Evolutionary conservation across 352 stramenopile genomes (phyloP).

Genomic region (Phytophthora uliginosa): DNA sequence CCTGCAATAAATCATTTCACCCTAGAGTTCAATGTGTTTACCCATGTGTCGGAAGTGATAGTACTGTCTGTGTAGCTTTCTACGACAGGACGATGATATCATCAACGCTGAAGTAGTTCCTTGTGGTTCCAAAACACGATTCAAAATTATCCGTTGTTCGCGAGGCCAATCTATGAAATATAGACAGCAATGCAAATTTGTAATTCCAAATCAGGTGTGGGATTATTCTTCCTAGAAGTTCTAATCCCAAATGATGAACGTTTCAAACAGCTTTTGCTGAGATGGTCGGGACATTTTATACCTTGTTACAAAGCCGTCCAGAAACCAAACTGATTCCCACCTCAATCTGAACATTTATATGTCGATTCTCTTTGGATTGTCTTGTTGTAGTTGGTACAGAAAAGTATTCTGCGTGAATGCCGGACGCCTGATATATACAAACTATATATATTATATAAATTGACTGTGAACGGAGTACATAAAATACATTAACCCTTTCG

Average conservation of each 20-base stretch:
- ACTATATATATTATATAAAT: too few relatives aligned
- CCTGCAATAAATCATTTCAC: too few relatives aligned
- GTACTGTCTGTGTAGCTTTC: too few relatives aligned
- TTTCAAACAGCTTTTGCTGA: conserved; percentile 80
- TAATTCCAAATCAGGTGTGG: conserved; percentile 58
- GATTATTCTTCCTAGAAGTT: conserved; percentile 88
- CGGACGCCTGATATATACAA: too few relatives aligned
- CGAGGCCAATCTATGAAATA: not conserved
- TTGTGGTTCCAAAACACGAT: too few relatives aligned
- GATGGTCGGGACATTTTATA: conserved; percentile 80
- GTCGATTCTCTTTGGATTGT: not conserved
- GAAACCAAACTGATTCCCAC: conserved; percentile 75
- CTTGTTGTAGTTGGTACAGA: not conserved
- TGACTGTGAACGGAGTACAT: too few relatives aligned
- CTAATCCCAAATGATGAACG: conserved; percentile 89
- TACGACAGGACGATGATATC: too few relatives aligned
- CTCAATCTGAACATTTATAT: conserved; percentile 13
- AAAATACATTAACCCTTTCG: too few relatives aligned
- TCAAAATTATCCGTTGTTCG: not conserved
- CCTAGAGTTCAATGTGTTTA: too few relatives aligned
- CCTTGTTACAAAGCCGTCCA: conserved; percentile 85
- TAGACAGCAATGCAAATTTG: not conserved
- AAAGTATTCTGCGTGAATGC: too few relatives aligned
- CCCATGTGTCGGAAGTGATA: too few relatives aligned
- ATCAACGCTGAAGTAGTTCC: too few relatives aligned